Base-by-base conservation (phyloP, 805 yeast genomes). In the Metschnikowia cerradonensis region DNA sequence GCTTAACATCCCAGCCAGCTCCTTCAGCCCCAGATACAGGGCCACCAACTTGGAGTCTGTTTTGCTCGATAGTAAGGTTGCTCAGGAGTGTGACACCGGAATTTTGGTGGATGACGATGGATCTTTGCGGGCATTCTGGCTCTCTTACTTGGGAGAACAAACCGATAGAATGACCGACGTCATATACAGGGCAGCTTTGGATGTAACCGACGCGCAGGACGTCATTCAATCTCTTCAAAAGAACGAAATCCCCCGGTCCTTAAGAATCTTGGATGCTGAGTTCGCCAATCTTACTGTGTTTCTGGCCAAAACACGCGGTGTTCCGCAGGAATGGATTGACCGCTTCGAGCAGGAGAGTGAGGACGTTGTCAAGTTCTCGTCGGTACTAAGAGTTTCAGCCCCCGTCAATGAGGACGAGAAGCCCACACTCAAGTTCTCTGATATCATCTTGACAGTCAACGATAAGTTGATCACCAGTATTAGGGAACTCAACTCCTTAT, bases 291-390 rank as follows among this genome's bases (percentile, higher is more conserved):
- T 86, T 33, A 78, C 88, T 2, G 73, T 90, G 22, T 77, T 83
- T 23, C 85, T 82, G 61, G 96, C 95, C 2, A 81, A 96, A 67
- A 80, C 88, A 41, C 78, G 88, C 61, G 96, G 96, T n/a, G 96
- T 90, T 20, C 81, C 94, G 0, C 92, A 88, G 58, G 81, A 81
- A 40, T 90, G 96, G 95, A 86, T 91, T 53, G 62, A 73, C 34
- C 76, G 74, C 54, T 77, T 88, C 63, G 96, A 88, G 64, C 73
- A 77, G 23, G 78, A 76, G 32, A 78, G 81, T 47, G 71, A 73
- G 23, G 89, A 86, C 60, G 83, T 88, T 60, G 75, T 85, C 41
- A 91, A 89, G 63, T 80, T 91, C 54, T 77, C 89, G 62, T 72
- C 82, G 15, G 92, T 88, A 11, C 75, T 83, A 11, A 79, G 92